Conservation (phyloP, 305 asterid genomes). For the Fraxinus nigra region DNA sequence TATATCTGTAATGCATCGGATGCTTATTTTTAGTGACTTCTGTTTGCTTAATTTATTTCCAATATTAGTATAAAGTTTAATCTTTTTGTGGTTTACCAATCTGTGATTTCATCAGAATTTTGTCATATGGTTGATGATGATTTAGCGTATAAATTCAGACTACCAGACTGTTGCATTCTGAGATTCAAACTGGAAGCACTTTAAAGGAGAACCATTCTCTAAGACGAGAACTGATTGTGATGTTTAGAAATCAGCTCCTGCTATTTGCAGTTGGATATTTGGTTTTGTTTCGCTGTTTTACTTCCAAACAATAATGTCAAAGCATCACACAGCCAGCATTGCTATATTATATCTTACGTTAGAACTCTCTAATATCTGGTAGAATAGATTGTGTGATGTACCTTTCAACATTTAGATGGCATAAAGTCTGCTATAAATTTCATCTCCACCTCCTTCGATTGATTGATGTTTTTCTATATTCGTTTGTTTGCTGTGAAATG, state of each 20-base stretch:
- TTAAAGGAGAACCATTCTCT: not conserved
- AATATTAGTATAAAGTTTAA: not conserved
- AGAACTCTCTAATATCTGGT: not conserved
- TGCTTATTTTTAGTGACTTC: not conserved
- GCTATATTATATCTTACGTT: not conserved
- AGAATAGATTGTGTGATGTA: not conserved
- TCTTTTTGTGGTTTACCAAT: not conserved
- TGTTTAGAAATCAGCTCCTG: not conserved
- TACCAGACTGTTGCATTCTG: not conserved
- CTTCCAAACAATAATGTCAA: not conserved
- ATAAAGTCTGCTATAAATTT: not conserved
- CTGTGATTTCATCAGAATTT: not conserved
- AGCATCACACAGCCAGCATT: not conserved
- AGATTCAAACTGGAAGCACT: not conserved
- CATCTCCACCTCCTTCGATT: not conserved
- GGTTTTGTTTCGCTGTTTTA: not conserved
- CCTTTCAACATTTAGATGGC: not conserved
- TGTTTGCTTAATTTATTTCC: not conserved
- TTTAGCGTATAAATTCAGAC: not conserved
- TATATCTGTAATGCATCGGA: not conserved
- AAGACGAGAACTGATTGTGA: not conserved
- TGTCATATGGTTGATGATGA: not conserved
- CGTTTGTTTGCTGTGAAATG: not conserved
- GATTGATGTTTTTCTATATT: not conserved
- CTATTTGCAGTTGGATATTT: not conserved